Base-by-base conservation (phyloP, 176 grass and related monocot species). In the Oryza officinalis region DNA sequence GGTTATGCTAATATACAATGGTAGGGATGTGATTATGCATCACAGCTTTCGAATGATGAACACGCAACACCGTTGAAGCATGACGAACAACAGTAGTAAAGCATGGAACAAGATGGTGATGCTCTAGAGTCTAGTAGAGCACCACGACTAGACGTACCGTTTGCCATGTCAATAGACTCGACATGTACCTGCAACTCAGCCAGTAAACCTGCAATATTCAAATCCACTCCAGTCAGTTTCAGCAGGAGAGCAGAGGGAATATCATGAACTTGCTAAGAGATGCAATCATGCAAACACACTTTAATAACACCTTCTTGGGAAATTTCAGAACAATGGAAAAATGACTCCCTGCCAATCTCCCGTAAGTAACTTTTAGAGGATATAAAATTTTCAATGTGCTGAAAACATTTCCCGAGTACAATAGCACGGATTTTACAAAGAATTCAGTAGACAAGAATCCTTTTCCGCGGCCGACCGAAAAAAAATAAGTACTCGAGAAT, bases 101-200 rank as follows among this genome's bases (percentile, higher is more conserved):
- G 23, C 7, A 85, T 63, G 7, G 0, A 66, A 72, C 72, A 63
- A 26, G 9, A 77, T 63, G 23, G 77, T 5, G 9, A 83, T 27
- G 71, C 35, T 17, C 13, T 50, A 40, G 49, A 52, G 9, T 17
- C 45, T 41, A 41, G 40, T 41, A 41, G 40, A 10, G 40, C 9
- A 61, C 2, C 8, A 11, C 8, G 18, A 3, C 8, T 10, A 27
- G 14, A 40, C 78, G 72, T 90, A 97, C 94, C 89, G 14, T 97
- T 97, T 65, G 94, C 92, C 80, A 94, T 90, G 81, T 97, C 94
- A 45, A 97, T 97, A 67, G 94, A 94, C 37, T 97, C 94, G 32
- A 94, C 94, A 88, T 94, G 94, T 30, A 92, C 82, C 44, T 97
- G 94, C 85, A 97, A 82, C 40, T 97, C 87, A 77, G 88, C 86